A percentile compares a stretch with the other conserved stretches of the same genome.
Evolutionary conservation across 2,329 filamentous ascomycete genomes (phyloP).

Genomic region (Hortaea werneckii): DNA sequence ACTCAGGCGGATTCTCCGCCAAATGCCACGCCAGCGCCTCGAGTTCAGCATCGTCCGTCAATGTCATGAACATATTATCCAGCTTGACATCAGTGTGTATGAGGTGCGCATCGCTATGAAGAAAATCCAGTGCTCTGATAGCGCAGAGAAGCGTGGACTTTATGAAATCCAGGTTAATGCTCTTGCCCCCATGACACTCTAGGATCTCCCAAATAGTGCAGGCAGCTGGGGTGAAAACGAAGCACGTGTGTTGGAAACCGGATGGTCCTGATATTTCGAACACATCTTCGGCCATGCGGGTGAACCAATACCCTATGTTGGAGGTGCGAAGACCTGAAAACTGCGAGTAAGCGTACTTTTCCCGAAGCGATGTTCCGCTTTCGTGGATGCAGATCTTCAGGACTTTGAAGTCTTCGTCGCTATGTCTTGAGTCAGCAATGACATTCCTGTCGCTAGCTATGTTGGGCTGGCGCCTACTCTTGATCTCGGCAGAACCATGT

Average conservation of each 20-base stretch:
- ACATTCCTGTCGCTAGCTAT: too few relatives aligned
- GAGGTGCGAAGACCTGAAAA: neutral
- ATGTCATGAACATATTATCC: neutral
- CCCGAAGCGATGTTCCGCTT: neutral
- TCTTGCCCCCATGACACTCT: neutral
- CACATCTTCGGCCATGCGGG: neutral
- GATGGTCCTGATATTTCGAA: neutral
- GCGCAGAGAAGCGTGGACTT: neutral
- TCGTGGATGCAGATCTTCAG: neutral
- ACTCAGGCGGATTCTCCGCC: neutral
- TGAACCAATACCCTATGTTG: neutral
- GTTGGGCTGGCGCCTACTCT: too few relatives aligned
- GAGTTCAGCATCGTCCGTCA: neutral
- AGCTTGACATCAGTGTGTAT: conserved; percentile 1
- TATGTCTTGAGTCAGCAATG: neutral
- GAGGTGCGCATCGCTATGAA: conserved; percentile 1
- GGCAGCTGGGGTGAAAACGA: neutral
- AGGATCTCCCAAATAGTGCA: neutral
- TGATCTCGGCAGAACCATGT: too few relatives aligned
- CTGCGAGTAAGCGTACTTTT: neutral
- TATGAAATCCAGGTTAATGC: neutral
- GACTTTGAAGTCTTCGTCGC: neutral
- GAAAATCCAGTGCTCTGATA: conserved; percentile 1
- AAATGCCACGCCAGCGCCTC: neutral
- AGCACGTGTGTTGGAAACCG: neutral